Evolutionary conservation across 2,329 filamentous ascomycete species (phyloP).

Genomic region (Meredithiella fracta): DNA sequence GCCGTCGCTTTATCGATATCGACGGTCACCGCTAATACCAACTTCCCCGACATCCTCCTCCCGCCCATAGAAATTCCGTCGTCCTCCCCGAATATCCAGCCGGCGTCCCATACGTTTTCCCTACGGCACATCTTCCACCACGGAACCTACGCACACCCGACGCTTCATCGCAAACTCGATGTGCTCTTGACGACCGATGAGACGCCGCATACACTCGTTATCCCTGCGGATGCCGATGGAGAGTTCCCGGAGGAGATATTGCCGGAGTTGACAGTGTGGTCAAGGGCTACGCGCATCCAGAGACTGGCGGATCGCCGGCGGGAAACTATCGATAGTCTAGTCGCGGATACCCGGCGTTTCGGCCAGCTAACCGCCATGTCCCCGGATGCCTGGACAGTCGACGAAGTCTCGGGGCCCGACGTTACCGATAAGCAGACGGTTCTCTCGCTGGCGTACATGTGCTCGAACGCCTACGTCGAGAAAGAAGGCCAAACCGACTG

Average conservation of each 20-base stretch:
- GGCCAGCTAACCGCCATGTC: constrained; percentile 53
- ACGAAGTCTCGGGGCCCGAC: constrained; percentile 64
- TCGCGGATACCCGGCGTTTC: constrained; percentile 52
- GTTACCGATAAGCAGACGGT: constrained; percentile 74
- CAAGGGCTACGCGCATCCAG: constrained; percentile 54
- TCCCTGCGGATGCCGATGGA: constrained; percentile 45
- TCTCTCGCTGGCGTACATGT: constrained; percentile 71
- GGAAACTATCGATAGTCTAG: constrained; percentile 59
- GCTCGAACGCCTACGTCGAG: constrained; percentile 74
- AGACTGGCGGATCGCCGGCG: constrained; percentile 64
- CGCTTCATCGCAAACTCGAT: constrained; percentile 62
- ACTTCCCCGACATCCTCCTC: constrained; percentile 28
- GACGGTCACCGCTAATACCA: constrained; percentile 20
- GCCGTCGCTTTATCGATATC: not conserved
- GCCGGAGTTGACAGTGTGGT: constrained; percentile 42
- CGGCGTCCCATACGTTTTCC: constrained; percentile 43
- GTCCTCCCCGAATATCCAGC: constrained; percentile 22
- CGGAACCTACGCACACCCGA: constrained; percentile 62
- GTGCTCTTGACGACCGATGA: constrained; percentile 24
- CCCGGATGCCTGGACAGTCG: constrained; percentile 64
- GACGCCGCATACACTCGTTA: constrained; percentile 31
- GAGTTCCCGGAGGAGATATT: constrained; percentile 35
- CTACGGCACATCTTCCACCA: constrained; percentile 89
- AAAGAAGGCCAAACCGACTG: constrained; percentile 58
- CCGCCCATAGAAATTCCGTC: constrained; percentile 27